A percentile compares a stretch with the other conserved stretches of the same genome.
These are phyloP conservation scores for Gossypium stocksii DNA, from an alignment of 345 rosid genomes.

Conservation along the genomic window DNA sequence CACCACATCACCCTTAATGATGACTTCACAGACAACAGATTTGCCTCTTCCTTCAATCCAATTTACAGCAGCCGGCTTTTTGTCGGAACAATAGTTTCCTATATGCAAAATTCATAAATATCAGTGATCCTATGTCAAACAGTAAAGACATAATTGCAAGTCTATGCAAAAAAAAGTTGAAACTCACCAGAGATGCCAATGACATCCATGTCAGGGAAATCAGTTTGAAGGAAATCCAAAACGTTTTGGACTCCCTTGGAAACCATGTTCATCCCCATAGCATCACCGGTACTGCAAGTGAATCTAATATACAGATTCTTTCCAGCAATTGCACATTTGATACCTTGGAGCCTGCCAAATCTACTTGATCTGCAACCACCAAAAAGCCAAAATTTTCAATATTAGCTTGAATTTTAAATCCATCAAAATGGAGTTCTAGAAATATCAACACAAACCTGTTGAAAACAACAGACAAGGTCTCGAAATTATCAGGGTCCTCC, in stretches of 20 bases:
- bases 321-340: constrained; percentile 61
- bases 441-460: constrained; percentile 32
- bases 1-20: constrained; percentile 54
- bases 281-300: constrained; percentile 61
- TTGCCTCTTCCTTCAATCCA: constrained; percentile 81
- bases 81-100: constrained; percentile 71
- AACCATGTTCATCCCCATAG: constrained; percentile 87
- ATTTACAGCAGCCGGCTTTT: constrained; percentile 70
- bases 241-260: constrained; percentile 75
- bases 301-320: constrained; percentile 61
- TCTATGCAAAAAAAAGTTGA: neutral
- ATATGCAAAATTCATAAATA: constrained; percentile 10
- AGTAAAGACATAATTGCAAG: neutral
- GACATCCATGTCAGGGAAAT: constrained; percentile 70
- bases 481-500: constrained; percentile 52
- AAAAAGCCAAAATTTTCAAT: neutral
- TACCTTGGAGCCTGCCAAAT: constrained; percentile 51
- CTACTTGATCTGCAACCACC: constrained; percentile 49
- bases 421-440: neutral
- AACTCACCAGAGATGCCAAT: constrained; percentile 55
- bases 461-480: constrained; percentile 37
- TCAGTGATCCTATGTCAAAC: neutral
- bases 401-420: neutral
- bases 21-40: constrained; percentile 73
- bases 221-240: constrained; percentile 53